Percentiles rank a stretch among this genome's conserved stretches.
Conservation (phyloP, 345 rosid species). For the Ailanthus altissimus region DNA sequence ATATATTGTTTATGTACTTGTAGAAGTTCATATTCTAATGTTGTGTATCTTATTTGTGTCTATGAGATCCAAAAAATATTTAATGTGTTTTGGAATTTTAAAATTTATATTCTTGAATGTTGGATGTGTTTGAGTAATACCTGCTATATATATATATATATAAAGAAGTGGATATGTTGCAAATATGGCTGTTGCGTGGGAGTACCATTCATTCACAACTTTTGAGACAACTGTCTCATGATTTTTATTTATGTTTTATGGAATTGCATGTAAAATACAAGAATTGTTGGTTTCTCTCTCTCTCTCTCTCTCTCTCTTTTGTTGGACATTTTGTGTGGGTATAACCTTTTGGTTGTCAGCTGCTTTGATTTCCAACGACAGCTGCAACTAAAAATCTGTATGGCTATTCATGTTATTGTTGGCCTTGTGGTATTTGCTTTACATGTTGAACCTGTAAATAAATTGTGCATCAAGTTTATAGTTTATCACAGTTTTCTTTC, state of each 20-base stretch:
- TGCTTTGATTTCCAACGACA: not conserved
- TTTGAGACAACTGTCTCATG: not conserved
- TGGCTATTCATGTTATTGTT: not conserved
- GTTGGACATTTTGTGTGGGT: not conserved
- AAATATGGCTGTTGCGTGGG: not conserved
- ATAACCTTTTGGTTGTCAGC: not conserved
- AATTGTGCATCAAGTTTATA: not conserved
- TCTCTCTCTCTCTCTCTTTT: not conserved
- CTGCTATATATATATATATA: not conserved
- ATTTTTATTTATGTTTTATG: not conserved
- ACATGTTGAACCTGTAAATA: not conserved
- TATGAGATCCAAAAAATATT: not conserved
- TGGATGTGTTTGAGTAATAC: conserved; percentile 2
- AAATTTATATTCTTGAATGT: not conserved
- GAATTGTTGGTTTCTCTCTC: not conserved
- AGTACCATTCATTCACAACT: not conserved
- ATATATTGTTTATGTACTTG: not conserved
- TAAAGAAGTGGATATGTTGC: not conserved
- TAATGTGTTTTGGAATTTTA: not conserved
- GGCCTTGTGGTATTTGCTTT: not conserved
- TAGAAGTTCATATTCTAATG: conserved; percentile 2
- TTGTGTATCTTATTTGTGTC: not conserved
- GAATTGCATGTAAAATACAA: not conserved
- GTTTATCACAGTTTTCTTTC: not conserved
- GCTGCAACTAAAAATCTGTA: not conserved